Evolutionary conservation across 495 filamentous ascomycete genomes (phyloP).

Genomic region (Pyrenula aspistea): DNA sequence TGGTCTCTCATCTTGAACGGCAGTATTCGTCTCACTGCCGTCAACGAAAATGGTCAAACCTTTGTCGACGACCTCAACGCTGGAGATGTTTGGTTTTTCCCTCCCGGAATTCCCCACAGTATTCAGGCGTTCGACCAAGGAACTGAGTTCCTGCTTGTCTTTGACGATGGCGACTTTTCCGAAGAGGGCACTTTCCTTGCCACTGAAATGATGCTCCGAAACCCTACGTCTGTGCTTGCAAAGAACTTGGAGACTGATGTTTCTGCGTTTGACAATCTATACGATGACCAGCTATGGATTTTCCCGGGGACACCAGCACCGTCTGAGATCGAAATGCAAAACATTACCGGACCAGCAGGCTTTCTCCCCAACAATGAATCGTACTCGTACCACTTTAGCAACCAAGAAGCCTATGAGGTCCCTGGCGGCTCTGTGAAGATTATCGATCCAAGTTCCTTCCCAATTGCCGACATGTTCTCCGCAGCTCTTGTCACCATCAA

Average conservation of each 20-base stretch:
- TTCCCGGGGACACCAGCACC: slow-evolving; percentile 55
- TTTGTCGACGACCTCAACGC: slow-evolving; percentile 54
- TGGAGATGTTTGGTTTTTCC: slow-evolving; percentile 66
- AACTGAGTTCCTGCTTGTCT: slow-evolving; percentile 58
- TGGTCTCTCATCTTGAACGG: slow-evolving; percentile 59
- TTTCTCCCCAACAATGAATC: slow-evolving; percentile 32
- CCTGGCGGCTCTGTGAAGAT: slow-evolving; percentile 58
- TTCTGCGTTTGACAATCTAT: slow-evolving; percentile 43
- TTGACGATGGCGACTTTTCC: slow-evolving; percentile 57
- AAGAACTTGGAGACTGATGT: slow-evolving; percentile 48
- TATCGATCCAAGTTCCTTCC: slow-evolving; percentile 52
- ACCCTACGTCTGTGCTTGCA: slow-evolving; percentile 46
- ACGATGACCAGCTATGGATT: slow-evolving; percentile 51
- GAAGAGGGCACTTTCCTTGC: slow-evolving; percentile 61
- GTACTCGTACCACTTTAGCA: slow-evolving; percentile 59
- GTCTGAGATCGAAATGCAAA: slow-evolving; percentile 46
- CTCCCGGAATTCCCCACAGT: slow-evolving; percentile 52
- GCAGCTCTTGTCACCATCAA: slow-evolving; percentile 53
- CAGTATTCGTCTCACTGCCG: slow-evolving; percentile 42
- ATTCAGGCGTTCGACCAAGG: slow-evolving; percentile 55
- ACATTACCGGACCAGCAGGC: slow-evolving; percentile 48
- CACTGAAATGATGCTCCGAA: slow-evolving; percentile 48
- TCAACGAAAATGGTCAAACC: slow-evolving; percentile 50
- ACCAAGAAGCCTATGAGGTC: slow-evolving; percentile 43
- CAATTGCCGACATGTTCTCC: slow-evolving; percentile 45